phyloP scores from a whole-genome alignment of 805 yeast species.

The Lipomyces sp. region DNA sequence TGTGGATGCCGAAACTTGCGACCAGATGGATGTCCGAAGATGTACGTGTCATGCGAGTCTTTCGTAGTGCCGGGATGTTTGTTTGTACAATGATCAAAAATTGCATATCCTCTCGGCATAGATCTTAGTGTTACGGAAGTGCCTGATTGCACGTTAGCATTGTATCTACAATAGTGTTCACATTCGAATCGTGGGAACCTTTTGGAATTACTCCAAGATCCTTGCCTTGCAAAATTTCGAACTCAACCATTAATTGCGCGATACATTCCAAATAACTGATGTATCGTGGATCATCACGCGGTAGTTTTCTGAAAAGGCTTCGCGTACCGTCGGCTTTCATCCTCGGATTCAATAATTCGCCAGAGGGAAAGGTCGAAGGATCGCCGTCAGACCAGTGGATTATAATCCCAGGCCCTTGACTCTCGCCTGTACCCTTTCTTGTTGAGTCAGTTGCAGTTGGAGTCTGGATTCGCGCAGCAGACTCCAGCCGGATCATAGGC shows the following conservation, averaged over 20 bases:
- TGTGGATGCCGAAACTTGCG: constrained; percentile 21
- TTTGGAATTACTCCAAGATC: neutral
- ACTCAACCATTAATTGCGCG: neutral
- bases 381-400: constrained; percentile 29
- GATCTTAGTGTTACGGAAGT: neutral
- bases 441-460: neutral
- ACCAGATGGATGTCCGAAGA: constrained; percentile 38
- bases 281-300: neutral
- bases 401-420: neutral
- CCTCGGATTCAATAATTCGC: constrained; percentile 13
- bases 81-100: constrained; percentile 17
- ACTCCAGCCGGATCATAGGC: neutral
- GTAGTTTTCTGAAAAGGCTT: constrained; percentile 9
- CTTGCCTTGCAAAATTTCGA: neutral
- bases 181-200: neutral
- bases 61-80: constrained; percentile 3
- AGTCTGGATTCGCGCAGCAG: neutral
- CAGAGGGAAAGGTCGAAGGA: constrained; percentile 13
- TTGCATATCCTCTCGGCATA: constrained; percentile 20
- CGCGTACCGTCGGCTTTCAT: constrained; percentile 7
- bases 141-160: constrained; percentile 7
- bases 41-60: constrained; percentile 18
- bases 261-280: neutral
- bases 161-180: neutral
- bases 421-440: neutral